These are phyloP conservation scores for Puccinia hordei DNA, from an alignment of 1,284 basidiomycete species.

Conservation along the genomic window DNA sequence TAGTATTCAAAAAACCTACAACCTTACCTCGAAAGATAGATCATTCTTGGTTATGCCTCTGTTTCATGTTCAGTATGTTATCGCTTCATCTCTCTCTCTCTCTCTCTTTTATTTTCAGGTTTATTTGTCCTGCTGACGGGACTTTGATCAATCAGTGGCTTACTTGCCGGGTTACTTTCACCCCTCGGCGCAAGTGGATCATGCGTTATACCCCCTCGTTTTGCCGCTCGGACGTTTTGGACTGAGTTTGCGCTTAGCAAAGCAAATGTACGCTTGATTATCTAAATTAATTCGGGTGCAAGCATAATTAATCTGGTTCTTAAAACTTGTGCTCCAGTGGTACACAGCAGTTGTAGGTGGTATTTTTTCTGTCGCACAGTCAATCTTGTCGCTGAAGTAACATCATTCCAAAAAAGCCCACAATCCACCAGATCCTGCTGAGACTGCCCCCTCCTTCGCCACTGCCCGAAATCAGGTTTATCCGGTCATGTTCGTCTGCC, in stretches of 20 bases:
- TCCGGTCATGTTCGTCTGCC: slow-evolving; percentile 63
- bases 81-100: too few relatives aligned
- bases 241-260: slow-evolving; percentile 63
- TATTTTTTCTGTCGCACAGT: neutral
- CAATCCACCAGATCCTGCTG: slow-evolving; percentile 64
- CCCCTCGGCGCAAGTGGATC: slow-evolving; percentile 67
- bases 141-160: slow-evolving; percentile 59
- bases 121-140: neutral
- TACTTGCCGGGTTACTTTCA: slow-evolving; percentile 68
- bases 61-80: slow-evolving; percentile 66
- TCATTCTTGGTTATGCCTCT: slow-evolving; percentile 69
- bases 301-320: slow-evolving; percentile 54
- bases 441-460: slow-evolving; percentile 59
- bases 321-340: slow-evolving; percentile 59
- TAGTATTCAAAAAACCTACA: slow-evolving; percentile 65
- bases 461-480: slow-evolving; percentile 62
- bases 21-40: slow-evolving; percentile 62
- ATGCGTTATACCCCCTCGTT: slow-evolving; percentile 66
- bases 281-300: slow-evolving; percentile 6
- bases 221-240: slow-evolving; percentile 69
- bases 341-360: slow-evolving; percentile 59
- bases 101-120: neutral
- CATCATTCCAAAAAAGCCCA: slow-evolving; percentile 59
- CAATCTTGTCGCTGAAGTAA: neutral
- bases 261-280: slow-evolving; percentile 42